Conservation (phyloP, 306 rosid species). For the Dryas drummondii region DNA sequence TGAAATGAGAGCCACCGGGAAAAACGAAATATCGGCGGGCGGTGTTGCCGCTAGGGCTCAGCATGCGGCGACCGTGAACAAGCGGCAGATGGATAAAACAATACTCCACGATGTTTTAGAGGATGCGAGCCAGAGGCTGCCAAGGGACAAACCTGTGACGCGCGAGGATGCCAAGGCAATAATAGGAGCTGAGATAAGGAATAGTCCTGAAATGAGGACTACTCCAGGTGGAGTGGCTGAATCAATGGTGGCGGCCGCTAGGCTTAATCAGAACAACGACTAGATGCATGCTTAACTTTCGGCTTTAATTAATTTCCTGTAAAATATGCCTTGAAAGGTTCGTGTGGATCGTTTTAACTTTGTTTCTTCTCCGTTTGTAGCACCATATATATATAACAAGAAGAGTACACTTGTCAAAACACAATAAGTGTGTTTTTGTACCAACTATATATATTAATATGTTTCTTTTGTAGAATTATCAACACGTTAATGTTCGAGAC, state of each 20-base stretch:
- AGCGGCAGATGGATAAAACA: constrained; percentile 33
- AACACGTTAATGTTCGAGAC: too few species aligned
- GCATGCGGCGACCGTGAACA: constrained; percentile 43
- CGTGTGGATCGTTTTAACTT: too few species aligned
- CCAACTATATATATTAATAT: too few species aligned
- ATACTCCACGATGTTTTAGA: constrained; percentile 38
- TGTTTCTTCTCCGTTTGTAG: too few species aligned
- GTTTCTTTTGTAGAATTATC: too few species aligned
- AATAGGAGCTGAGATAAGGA: constrained; percentile 64
- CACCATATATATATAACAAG: too few species aligned
- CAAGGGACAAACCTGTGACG: constrained; percentile 49
- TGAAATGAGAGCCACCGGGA: constrained; percentile 45
- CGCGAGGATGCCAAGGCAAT: constrained; percentile 64
- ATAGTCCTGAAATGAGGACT: constrained; percentile 51
- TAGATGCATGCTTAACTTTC: background rate
- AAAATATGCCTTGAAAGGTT: too few species aligned
- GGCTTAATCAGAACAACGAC: constrained; percentile 45
- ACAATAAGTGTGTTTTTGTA: too few species aligned
- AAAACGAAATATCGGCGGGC: constrained; percentile 11
- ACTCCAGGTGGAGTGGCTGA: constrained; percentile 60
- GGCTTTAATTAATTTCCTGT: background rate
- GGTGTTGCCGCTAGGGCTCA: constrained; percentile 51
- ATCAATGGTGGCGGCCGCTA: constrained; percentile 49
- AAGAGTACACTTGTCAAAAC: too few species aligned
- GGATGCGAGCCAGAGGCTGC: constrained; percentile 42